These are phyloP conservation scores for Cotoneaster glaucophyllus DNA, from an alignment of 306 rosid species.

Conservation along the genomic window DNA sequence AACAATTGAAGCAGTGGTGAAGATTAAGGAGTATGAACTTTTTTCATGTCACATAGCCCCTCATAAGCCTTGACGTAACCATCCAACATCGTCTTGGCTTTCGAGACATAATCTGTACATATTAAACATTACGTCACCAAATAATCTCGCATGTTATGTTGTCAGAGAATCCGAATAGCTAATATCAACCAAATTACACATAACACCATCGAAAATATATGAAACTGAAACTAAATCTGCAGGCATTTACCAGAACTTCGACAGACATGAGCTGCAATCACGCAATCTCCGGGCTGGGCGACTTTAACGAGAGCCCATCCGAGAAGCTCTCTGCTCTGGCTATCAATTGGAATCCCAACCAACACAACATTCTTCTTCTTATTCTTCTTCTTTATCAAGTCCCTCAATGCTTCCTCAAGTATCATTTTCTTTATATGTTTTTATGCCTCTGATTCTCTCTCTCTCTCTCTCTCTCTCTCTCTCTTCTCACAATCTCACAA, in stretches of 20 bases:
- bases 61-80: constrained; percentile 60
- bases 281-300: constrained; percentile 78
- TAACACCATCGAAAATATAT: not conserved
- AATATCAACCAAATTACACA: not conserved
- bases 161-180: not conserved
- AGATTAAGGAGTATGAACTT: constrained; percentile 31
- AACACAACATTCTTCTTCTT: constrained; percentile 43
- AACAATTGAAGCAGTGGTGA: not conserved
- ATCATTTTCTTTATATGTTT: constrained; percentile 33
- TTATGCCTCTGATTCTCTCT: constrained; percentile 6
- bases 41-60: constrained; percentile 54
- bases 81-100: constrained; percentile 46
- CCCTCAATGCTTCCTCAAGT: constrained; percentile 19
- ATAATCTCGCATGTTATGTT: not conserved
- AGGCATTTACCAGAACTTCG: constrained; percentile 44
- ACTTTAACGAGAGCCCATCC: constrained; percentile 84
- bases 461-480: constrained; percentile 4
- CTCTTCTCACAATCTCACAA: not conserved
- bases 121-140: not conserved
- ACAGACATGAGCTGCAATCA: constrained; percentile 66
- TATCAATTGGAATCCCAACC: constrained; percentile 69
- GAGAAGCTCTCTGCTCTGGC: constrained; percentile 54
- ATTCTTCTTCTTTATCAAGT: constrained; percentile 10
- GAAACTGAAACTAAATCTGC: not conserved
- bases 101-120: constrained; percentile 38